A percentile compares a stretch with the other conserved stretches of the same genome.
Conservation (phyloP, 164 flowering plant species). For the Nymphaea colorata region DNA sequence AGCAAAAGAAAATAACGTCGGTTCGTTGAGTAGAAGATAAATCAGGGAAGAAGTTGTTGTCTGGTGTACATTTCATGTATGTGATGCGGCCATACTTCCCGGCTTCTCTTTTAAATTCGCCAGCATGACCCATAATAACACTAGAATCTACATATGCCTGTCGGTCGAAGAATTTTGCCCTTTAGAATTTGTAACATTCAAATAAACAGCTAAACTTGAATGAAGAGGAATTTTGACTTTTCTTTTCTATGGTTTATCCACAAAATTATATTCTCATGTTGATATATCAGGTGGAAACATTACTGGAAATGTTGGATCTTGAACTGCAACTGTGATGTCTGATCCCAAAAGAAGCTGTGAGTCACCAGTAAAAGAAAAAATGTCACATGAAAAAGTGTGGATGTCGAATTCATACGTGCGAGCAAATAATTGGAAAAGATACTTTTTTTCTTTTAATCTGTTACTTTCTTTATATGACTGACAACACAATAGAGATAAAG, state of each 20-base stretch:
- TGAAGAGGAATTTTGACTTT: no score
- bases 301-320: slow-evolving; percentile 90
- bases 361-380: slow-evolving; percentile 1
- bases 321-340: slow-evolving; percentile 64
- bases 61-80: slow-evolving; percentile 61
- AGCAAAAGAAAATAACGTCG: slow-evolving; percentile 79
- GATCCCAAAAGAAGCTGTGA: slow-evolving; percentile 72
- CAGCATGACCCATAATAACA: slow-evolving; percentile 67
- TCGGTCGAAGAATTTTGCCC: neutral
- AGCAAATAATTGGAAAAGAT: neutral
- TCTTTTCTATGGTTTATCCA: no score
- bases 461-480: neutral
- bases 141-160: slow-evolving; percentile 85
- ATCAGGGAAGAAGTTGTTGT: slow-evolving; percentile 66
- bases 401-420: neutral
- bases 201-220: no score
- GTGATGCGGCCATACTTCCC: slow-evolving; percentile 49
- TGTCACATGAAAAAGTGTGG: neutral
- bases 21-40: slow-evolving; percentile 36
- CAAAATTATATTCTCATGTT: no score
- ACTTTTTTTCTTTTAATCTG: neutral
- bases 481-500: neutral
- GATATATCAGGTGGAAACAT: neutral
- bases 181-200: neutral
- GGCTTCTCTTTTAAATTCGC: slow-evolving; percentile 27